Evolutionary conservation across 31 red algal genomes (phyloP).

Genomic region (Odonthalia washingtoniensis): DNA sequence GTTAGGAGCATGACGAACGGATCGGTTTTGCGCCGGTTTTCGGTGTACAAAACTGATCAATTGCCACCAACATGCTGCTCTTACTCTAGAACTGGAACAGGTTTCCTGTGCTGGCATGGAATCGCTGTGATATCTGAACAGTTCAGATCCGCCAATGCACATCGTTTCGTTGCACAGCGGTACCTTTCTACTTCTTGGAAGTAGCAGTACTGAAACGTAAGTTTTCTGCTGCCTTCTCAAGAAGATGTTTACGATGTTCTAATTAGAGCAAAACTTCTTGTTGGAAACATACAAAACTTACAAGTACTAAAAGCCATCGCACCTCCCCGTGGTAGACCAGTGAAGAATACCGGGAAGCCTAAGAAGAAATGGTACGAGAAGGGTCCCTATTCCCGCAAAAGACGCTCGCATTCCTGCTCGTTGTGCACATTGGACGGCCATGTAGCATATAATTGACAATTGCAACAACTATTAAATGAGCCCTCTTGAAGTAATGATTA

Average conservation of each 20-base stretch:
- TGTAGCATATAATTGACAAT: slow-evolving; percentile 24
- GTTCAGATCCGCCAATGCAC: slow-evolving; percentile 27
- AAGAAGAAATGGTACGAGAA: no score
- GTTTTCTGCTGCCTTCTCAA: slow-evolving; percentile 29
- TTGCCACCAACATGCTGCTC: slow-evolving; percentile 25
- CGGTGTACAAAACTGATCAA: background rate
- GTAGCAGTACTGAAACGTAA: slow-evolving; percentile 50
- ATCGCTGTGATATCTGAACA: no score
- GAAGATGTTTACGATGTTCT: slow-evolving; percentile 42
- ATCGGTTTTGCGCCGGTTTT: background rate
- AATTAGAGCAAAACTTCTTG: slow-evolving; percentile 16
- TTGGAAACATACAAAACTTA: slow-evolving; percentile 22
- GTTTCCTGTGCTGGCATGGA: slow-evolving; percentile 33
- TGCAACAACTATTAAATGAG: slow-evolving; percentile 8
- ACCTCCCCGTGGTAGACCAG: slow-evolving; percentile 24
- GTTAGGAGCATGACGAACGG: slow-evolving; percentile 41
- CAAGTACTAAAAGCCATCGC: slow-evolving; percentile 26
- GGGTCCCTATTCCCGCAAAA: slow-evolving; percentile 7
- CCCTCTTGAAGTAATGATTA: no score
- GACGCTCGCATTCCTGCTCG: slow-evolving; percentile 42
- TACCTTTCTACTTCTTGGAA: slow-evolving; percentile 43
- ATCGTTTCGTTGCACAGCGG: slow-evolving; percentile 14
- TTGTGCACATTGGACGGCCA: slow-evolving; percentile 39
- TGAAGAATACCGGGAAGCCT: slow-evolving; percentile 52
- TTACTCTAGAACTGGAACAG: background rate